phyloP scores from a whole-genome alignment of 2,329 filamentous ascomycete species.

The Trichoderma harzianum region DNA sequence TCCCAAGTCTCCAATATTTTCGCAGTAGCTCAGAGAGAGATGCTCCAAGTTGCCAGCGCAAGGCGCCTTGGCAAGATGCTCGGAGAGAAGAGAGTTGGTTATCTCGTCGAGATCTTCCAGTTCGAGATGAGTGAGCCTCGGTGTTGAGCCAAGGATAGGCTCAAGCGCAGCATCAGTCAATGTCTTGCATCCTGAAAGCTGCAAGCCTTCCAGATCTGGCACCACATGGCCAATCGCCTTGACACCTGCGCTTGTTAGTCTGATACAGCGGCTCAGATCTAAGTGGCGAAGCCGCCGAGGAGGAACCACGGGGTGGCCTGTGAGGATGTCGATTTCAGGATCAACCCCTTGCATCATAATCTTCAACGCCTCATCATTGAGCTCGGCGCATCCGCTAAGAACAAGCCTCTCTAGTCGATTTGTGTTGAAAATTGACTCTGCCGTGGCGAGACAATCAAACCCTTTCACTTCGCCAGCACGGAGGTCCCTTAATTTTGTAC shows the following conservation, averaged over 20 bases:
- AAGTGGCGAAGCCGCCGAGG: constrained; percentile 77
- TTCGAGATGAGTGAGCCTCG: constrained; percentile 79
- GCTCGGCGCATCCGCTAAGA: constrained; percentile 72
- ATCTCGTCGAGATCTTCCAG: constrained; percentile 79
- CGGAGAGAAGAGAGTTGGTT: constrained; percentile 68
- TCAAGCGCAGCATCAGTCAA: constrained; percentile 72
- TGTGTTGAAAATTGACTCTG: constrained; percentile 69
- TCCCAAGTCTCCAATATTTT: constrained; percentile 75
- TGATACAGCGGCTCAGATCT: constrained; percentile 75
- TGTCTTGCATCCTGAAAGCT: constrained; percentile 72
- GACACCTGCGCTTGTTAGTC: constrained; percentile 71
- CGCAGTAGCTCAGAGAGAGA: constrained; percentile 86
- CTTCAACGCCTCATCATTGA: constrained; percentile 71
- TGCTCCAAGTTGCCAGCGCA: constrained; percentile 72
- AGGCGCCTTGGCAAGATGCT: constrained; percentile 71
- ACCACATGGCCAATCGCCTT: constrained; percentile 68
- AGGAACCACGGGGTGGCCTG: constrained; percentile 70
- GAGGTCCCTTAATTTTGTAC: constrained; percentile 71
- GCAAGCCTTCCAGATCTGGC: constrained; percentile 76
- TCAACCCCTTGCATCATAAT: constrained; percentile 72
- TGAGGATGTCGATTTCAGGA: constrained; percentile 77
- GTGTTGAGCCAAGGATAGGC: constrained; percentile 69
- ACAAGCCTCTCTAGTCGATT: constrained; percentile 83
- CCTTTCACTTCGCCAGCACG: constrained; percentile 78
- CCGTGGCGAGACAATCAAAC: constrained; percentile 71